Percentiles rank a stretch among this genome's conserved stretches.
Conservation (phyloP, 2,329 filamentous ascomycete genomes). For the Talaromyces sp. region DNA sequence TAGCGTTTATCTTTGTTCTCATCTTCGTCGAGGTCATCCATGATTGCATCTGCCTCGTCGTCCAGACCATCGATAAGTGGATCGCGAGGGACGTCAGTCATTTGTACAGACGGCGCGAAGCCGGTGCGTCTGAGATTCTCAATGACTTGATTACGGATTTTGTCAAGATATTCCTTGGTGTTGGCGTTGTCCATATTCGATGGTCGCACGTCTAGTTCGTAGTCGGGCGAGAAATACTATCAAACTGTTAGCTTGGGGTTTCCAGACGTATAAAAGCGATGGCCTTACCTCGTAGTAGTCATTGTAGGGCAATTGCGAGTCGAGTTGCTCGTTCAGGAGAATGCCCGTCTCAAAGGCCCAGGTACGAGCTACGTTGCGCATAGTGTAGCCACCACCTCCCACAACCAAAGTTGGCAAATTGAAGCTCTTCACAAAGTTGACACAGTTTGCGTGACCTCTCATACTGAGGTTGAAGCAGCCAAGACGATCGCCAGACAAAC, state of each 20-base stretch:
- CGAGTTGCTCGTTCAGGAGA: slow-evolving; percentile 79
- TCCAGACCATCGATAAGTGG: slow-evolving; percentile 57
- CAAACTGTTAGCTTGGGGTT: not conserved
- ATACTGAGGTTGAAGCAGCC: slow-evolving; percentile 71
- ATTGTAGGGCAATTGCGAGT: slow-evolving; percentile 83
- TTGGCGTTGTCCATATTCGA: slow-evolving; percentile 74
- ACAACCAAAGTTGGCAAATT: slow-evolving; percentile 64
- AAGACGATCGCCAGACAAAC: slow-evolving; percentile 64
- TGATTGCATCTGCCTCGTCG: slow-evolving; percentile 63
- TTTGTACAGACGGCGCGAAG: slow-evolving; percentile 62
- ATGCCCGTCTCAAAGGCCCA: slow-evolving; percentile 72
- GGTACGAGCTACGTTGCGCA: slow-evolving; percentile 63
- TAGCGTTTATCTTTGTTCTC: slow-evolving; percentile 79
- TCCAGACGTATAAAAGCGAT: no score
- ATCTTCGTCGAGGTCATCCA: slow-evolving; percentile 76
- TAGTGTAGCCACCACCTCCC: slow-evolving; percentile 68
- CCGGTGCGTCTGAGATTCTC: slow-evolving; percentile 65
- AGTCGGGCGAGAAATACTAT: slow-evolving; percentile 67
- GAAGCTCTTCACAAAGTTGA: slow-evolving; percentile 67
- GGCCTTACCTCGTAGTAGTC: slow-evolving; percentile 76
- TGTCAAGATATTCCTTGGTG: slow-evolving; percentile 65
- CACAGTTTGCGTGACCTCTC: slow-evolving; percentile 68
- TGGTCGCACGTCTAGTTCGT: slow-evolving; percentile 66
- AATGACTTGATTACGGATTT: slow-evolving; percentile 64
- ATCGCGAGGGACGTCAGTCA: slow-evolving; percentile 62